A percentile compares a stretch with the other conserved stretches of the same genome.
Conservation (phyloP, 106 monocot species). For the Cymbidium sinense region DNA sequence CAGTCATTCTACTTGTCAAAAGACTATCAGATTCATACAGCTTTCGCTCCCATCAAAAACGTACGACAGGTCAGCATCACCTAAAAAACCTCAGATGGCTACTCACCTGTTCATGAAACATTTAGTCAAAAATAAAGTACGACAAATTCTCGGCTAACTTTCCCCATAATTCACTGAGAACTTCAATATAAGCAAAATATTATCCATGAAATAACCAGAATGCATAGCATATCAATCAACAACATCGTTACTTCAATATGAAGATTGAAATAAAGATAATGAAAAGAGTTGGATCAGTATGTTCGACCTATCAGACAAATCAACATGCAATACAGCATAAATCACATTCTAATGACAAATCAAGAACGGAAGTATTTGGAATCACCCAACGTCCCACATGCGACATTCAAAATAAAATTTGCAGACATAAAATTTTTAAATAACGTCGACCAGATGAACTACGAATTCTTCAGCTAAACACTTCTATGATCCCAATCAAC, state of each 20-base stretch:
- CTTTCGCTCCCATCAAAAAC: neutral
- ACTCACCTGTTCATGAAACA: neutral
- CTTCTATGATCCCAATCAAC: neutral
- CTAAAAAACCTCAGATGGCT: neutral
- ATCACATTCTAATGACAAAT: neutral
- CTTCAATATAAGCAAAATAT: too few relatives aligned
- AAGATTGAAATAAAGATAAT: too few relatives aligned
- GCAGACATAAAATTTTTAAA: neutral
- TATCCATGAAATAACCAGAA: too few relatives aligned
- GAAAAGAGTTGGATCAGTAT: too few relatives aligned
- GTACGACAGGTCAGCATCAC: neutral
- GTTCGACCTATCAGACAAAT: too few relatives aligned
- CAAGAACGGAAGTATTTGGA: neutral
- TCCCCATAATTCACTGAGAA: too few relatives aligned
- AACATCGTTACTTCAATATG: too few relatives aligned
- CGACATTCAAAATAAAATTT: neutral
- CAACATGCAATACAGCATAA: too few relatives aligned
- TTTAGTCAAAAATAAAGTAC: neutral
- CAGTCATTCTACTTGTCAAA: neutral
- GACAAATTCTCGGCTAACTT: neutral
- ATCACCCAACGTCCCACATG: neutral
- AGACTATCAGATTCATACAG: neutral
- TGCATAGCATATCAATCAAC: too few relatives aligned
- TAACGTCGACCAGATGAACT: neutral
- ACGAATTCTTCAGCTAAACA: neutral